Evolutionary conservation across 495 filamentous ascomycete species (phyloP).

Genomic region (Penicillium waksmanii): DNA sequence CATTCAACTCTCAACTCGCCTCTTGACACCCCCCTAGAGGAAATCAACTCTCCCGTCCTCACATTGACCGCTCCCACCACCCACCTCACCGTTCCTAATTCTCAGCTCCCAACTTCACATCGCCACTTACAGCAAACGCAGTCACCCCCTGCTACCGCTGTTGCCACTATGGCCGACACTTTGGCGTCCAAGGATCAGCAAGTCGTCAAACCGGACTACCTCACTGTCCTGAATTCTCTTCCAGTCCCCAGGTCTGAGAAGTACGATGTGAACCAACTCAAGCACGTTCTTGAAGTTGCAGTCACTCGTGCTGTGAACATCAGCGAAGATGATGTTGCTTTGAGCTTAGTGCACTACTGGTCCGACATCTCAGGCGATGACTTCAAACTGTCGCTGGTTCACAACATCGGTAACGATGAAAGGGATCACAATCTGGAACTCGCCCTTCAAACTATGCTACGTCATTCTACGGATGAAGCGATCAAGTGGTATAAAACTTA

Average conservation of each 20-base stretch:
- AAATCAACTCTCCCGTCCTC: slow-evolving; percentile 3
- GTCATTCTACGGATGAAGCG: slow-evolving; percentile 19
- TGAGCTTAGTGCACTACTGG: slow-evolving; percentile 30
- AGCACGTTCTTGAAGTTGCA: slow-evolving; percentile 16
- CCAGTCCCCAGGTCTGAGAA: slow-evolving; percentile 18
- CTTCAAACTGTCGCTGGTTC: slow-evolving; percentile 28
- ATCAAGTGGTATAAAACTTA: slow-evolving; percentile 20
- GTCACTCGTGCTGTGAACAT: slow-evolving; percentile 10
- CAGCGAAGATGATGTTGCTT: slow-evolving; percentile 13
- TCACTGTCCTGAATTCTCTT: slow-evolving; percentile 18
- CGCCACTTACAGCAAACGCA: slow-evolving; percentile 10
- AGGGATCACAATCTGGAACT: slow-evolving; percentile 14
- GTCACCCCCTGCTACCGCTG: slow-evolving; percentile 4
- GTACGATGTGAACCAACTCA: slow-evolving; percentile 22
- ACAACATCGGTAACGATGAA: slow-evolving; percentile 15
- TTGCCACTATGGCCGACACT: neutral
- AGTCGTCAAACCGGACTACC: slow-evolving; percentile 12
- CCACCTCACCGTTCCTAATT: slow-evolving; percentile 6
- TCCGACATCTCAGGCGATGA: slow-evolving; percentile 19
- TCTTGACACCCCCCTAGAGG: slow-evolving; percentile 5
- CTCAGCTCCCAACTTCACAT: slow-evolving; percentile 1
- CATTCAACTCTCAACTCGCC: slow-evolving; percentile 2
- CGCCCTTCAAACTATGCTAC: slow-evolving; percentile 20
- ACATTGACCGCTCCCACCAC: neutral
- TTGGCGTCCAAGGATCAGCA: slow-evolving; percentile 9